Conservation (phyloP, 2,329 filamentous ascomycete genomes). For the Aureobasidium sp. region DNA sequence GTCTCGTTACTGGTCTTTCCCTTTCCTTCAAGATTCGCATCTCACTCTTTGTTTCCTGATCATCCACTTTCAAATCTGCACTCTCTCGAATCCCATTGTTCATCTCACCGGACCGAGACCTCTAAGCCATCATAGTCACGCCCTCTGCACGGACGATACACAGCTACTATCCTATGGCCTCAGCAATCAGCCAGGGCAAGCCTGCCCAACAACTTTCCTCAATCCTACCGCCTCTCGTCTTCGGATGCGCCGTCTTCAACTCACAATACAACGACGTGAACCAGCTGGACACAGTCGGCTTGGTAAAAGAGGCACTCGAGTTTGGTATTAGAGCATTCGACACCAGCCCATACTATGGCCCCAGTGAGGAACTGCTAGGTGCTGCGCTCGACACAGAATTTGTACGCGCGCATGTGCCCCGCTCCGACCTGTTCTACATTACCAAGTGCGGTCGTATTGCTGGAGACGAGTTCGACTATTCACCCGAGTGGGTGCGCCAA, state of each 20-base stretch:
- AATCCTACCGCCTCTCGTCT: slow-evolving; percentile 69
- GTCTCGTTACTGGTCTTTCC: neutral
- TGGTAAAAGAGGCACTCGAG: slow-evolving; percentile 63
- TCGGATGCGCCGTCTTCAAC: slow-evolving; percentile 86
- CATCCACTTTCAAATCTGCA: neutral
- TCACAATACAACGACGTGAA: slow-evolving; percentile 67
- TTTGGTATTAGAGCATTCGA: slow-evolving; percentile 71
- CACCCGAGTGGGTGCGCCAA: slow-evolving; percentile 54
- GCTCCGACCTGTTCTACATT: slow-evolving; percentile 56
- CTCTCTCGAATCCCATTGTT: neutral
- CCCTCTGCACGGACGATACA: neutral
- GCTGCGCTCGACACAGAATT: slow-evolving; percentile 50
- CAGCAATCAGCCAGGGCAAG: slow-evolving; percentile 11
- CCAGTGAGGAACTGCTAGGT: slow-evolving; percentile 69
- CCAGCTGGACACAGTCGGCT: slow-evolving; percentile 58
- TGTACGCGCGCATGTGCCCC: slow-evolving; percentile 43
- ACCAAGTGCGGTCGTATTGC: slow-evolving; percentile 69
- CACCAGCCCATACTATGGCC: slow-evolving; percentile 85
- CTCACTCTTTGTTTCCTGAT: neutral
- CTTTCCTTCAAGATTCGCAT: neutral
- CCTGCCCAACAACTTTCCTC: slow-evolving; percentile 48
- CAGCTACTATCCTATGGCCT: neutral
- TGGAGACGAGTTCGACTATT: slow-evolving; percentile 62
- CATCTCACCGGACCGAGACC: neutral
- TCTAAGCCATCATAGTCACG: neutral